A percentile compares a stretch with the other conserved stretches of the same genome.
Conservation (phyloP, 306 rosid species). For the Dalbergia cochinchinensis region DNA sequence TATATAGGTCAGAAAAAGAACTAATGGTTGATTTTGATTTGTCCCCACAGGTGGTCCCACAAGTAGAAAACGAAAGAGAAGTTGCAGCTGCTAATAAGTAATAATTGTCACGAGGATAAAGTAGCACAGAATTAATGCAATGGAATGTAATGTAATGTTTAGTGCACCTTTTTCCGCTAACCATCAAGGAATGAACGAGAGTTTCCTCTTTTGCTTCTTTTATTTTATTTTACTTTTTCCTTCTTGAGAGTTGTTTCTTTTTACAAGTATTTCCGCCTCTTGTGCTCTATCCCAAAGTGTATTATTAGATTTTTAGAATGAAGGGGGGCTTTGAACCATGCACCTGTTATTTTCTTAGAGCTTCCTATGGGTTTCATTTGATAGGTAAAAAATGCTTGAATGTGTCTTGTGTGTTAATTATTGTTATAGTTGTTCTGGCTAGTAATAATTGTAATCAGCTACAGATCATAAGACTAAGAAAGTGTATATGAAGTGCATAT, state of each 20-base stretch:
- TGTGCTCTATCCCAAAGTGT: neutral
- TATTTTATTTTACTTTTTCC: neutral
- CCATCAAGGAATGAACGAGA: neutral
- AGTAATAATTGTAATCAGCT: neutral
- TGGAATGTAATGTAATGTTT: neutral
- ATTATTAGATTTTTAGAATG: too few species aligned
- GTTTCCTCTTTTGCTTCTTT: neutral
- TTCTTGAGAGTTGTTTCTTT: neutral
- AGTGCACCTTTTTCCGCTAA: conserved; percentile 21
- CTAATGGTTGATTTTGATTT: conserved; percentile 2
- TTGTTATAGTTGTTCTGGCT: neutral
- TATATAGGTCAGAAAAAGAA: neutral
- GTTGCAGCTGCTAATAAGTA: neutral
- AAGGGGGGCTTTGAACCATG: neutral
- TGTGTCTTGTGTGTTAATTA: neutral
- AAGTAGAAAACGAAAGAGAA: conserved; percentile 49
- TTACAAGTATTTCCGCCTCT: neutral
- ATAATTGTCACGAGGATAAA: conserved; percentile 28
- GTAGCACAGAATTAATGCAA: conserved; percentile 34
- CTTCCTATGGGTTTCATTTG: neutral
- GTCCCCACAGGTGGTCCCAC: conserved; percentile 80
- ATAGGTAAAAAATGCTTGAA: neutral
- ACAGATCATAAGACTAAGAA: neutral
- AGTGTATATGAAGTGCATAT: neutral
- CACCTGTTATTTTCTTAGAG: too few species aligned